These are phyloP conservation scores for Colletotrichum tabaci DNA, from an alignment of 2,329 filamentous ascomycete species.

Conservation along the genomic window DNA sequence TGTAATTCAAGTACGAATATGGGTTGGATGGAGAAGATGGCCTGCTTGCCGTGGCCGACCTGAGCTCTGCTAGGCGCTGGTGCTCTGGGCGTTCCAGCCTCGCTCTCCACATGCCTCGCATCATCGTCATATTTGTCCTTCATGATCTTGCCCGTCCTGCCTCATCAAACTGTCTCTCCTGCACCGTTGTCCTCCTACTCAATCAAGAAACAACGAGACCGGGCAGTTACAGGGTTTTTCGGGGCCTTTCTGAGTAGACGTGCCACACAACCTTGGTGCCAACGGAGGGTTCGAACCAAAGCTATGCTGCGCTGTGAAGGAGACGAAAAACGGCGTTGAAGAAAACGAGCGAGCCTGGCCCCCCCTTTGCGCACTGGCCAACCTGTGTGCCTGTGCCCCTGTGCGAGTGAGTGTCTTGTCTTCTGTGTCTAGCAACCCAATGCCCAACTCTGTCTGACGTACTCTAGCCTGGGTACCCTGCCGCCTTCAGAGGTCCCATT, in stretches of 20 bases:
- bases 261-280: too few species aligned
- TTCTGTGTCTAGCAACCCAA: conserved; percentile 28
- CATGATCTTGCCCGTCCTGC: too few species aligned
- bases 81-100: not conserved
- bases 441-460: conserved; percentile 19
- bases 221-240: too few species aligned
- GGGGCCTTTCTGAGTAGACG: too few species aligned
- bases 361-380: conserved; percentile 18
- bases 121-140: too few species aligned
- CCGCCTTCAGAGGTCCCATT: not conserved
- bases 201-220: too few species aligned
- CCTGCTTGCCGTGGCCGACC: not conserved
- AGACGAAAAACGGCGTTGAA: not conserved
- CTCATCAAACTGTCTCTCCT: too few species aligned
- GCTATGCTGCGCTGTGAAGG: not conserved
- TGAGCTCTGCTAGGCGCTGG: not conserved
- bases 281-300: too few species aligned
- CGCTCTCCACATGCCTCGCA: conserved; percentile 1
- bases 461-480: conserved; percentile 20
- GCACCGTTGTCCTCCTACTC: too few species aligned
- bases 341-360: not conserved
- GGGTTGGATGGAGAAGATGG: not conserved
- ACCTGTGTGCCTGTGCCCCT: not conserved
- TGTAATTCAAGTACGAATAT: not conserved
- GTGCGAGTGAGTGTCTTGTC: not conserved